phyloP scores from a whole-genome alignment of 805 yeast species.

The Vanderwaltozyma tropicalis region DNA sequence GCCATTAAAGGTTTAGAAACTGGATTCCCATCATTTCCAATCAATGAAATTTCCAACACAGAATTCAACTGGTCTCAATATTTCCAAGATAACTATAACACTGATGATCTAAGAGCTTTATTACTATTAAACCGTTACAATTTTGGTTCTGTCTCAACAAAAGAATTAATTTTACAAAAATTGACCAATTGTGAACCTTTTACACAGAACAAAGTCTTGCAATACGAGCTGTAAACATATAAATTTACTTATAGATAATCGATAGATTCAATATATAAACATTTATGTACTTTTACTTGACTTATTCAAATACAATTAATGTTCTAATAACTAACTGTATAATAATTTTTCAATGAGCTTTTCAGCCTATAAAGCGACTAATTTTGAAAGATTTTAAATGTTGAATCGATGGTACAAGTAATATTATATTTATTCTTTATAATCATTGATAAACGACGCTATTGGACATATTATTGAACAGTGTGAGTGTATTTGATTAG shows the following conservation, averaged over 20 bases:
- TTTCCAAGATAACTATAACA: conserved; percentile 10
- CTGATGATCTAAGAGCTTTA: conserved; percentile 9
- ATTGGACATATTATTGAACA: too few relatives aligned
- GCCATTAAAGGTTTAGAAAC: conserved; percentile 23
- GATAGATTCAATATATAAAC: too few relatives aligned
- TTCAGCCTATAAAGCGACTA: too few relatives aligned
- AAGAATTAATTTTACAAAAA: conserved; percentile 13
- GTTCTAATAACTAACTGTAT: too few relatives aligned
- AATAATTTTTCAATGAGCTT: too few relatives aligned
- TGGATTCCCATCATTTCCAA: conserved; percentile 15
- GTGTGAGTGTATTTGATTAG: background rate
- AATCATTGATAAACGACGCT: too few relatives aligned
- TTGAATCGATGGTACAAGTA: too few relatives aligned
- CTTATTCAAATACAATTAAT: too few relatives aligned
- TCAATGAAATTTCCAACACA: conserved; percentile 10
- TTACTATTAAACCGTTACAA: conserved; percentile 11
- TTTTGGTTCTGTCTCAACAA: conserved; percentile 4
- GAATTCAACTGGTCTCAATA: conserved; percentile 19
- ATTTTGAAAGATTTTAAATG: too few relatives aligned
- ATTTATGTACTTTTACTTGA: too few relatives aligned
- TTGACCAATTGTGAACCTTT: conserved; percentile 18
- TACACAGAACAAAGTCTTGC: conserved; percentile 16
- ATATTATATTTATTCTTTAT: too few relatives aligned
- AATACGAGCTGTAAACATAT: conserved; percentile 17
- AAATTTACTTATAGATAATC: too few relatives aligned